phyloP scores from a whole-genome alignment of 116 monocot species.

The Cymodocea nodosa region DNA sequence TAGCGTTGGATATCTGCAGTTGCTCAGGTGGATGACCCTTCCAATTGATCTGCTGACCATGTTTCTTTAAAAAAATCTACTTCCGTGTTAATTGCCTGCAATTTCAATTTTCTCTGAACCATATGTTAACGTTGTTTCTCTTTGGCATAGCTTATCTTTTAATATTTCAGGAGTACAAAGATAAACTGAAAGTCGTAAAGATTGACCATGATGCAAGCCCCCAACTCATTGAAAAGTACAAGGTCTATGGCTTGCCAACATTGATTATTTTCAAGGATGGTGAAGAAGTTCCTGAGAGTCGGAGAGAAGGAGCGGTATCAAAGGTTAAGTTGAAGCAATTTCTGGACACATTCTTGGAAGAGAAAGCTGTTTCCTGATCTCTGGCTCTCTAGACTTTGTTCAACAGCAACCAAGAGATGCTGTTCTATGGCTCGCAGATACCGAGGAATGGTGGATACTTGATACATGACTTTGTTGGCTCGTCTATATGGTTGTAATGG shows the following conservation, averaged over 20 bases:
- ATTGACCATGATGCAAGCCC: constrained; percentile 97
- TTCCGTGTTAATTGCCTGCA: too few species aligned
- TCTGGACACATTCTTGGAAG: constrained; percentile 49
- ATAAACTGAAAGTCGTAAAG: constrained; percentile 71
- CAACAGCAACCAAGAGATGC: neutral
- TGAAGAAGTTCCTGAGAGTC: constrained; percentile 62
- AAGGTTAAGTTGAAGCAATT: constrained; percentile 80
- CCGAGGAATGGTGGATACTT: neutral
- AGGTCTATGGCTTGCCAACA: constrained; percentile 80
- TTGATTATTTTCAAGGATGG: constrained; percentile 87
- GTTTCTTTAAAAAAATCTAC: too few species aligned
- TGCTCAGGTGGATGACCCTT: too few species aligned
- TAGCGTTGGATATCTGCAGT: too few species aligned
- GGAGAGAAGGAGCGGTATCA: constrained; percentile 78
- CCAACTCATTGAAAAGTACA: constrained; percentile 65
- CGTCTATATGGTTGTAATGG: neutral
- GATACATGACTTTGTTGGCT: neutral
- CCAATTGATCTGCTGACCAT: too few species aligned
- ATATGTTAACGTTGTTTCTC: too few species aligned
- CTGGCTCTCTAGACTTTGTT: neutral
- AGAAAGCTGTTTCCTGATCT: constrained; percentile 21
- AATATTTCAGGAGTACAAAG: constrained; percentile 62
- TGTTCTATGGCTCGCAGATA: neutral
- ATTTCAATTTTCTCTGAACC: too few species aligned
- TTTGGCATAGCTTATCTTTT: neutral